These are phyloP conservation scores for Penicillium herquei DNA, from an alignment of 495 filamentous ascomycete species.

Conservation along the genomic window DNA sequence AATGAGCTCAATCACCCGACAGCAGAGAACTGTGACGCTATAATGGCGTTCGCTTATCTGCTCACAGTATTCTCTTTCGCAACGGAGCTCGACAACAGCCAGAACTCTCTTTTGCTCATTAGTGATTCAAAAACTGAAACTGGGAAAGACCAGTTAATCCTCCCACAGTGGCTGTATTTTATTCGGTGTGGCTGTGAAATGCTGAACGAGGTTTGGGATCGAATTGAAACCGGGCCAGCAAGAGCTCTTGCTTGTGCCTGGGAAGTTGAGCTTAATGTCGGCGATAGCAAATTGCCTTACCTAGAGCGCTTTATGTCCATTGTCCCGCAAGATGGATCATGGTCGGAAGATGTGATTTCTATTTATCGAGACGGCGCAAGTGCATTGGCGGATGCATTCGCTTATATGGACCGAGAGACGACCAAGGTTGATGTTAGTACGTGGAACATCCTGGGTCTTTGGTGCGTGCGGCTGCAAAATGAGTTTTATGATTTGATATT, in stretches of 20 bases:
- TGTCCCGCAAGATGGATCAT: conserved; percentile 6
- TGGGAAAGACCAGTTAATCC: neutral
- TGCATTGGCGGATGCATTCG: conserved; percentile 14
- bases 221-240: conserved; percentile 11
- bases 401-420: conserved; percentile 8
- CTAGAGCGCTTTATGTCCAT: conserved; percentile 12
- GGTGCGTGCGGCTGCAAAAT: conserved; percentile 31
- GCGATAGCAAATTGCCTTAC: conserved; percentile 9
- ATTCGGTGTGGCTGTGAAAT: conserved; percentile 16
- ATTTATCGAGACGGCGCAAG: conserved; percentile 14
- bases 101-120: conserved; percentile 12
- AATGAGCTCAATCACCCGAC: conserved; percentile 22
- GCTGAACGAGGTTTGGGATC: conserved; percentile 19
- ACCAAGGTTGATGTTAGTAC: conserved; percentile 1
- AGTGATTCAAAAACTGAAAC: neutral
- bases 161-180: conserved; percentile 22
- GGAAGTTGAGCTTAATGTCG: conserved; percentile 9
- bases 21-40: conserved; percentile 30
- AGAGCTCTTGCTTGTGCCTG: conserved; percentile 11
- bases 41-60: conserved; percentile 34
- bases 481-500: conserved; percentile 29
- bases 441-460: conserved; percentile 22
- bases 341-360: conserved; percentile 7
- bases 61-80: conserved; percentile 32
- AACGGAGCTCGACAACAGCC: conserved; percentile 6